phyloP scores from a whole-genome alignment of 129 eudicot genomes.

The carrot (Daucus carota) region DH1_v3.0 NC_030383.2:10641001-10641500 shows the following conservation, averaged over 20 bases:
- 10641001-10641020: too few relatives aligned
- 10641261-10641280: not conserved
- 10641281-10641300: not conserved
- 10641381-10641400: not conserved
- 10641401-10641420: too few relatives aligned
- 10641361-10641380: not conserved
- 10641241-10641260: not conserved
- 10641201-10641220: not conserved
- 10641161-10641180: not conserved
- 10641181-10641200: not conserved
- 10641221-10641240: not conserved
- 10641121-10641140: too few relatives aligned
- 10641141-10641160: not conserved
- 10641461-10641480: not conserved
- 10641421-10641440: not conserved
- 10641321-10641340: not conserved
- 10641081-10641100: not conserved
- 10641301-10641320: not conserved
- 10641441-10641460: not conserved
- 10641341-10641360: not conserved
- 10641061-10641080: not conserved
- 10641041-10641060: too few relatives aligned
- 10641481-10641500: not conserved
- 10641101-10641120: not conserved
- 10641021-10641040: too few relatives aligned